Percentiles rank a stretch among this genome's conserved stretches.
These are phyloP conservation scores for Yamadazyma philogaea DNA, from an alignment of 805 yeast species.

Conservation along the genomic window DNA sequence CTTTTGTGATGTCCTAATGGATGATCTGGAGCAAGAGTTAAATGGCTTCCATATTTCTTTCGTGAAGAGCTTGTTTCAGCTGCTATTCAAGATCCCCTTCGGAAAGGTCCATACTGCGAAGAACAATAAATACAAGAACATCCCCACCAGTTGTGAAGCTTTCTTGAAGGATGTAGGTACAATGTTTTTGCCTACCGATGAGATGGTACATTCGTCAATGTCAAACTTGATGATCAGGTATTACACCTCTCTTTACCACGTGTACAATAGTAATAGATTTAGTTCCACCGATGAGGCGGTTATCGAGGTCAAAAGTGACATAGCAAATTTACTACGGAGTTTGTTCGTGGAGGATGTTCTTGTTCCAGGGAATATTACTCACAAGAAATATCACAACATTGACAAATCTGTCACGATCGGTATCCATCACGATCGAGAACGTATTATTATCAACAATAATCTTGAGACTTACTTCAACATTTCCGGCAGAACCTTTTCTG, in stretches of 20 bases:
- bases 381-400: slow-evolving; percentile 3
- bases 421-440: slow-evolving; percentile 11
- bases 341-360: background rate
- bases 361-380: slow-evolving; percentile 4
- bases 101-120: slow-evolving; percentile 5
- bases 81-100: slow-evolving; percentile 9
- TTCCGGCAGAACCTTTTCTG: slow-evolving; percentile 22
- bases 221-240: slow-evolving; percentile 26
- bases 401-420: slow-evolving; percentile 13
- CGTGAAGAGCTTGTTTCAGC: slow-evolving; percentile 25
- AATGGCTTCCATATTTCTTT: slow-evolving; percentile 24
- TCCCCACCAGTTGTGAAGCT: slow-evolving; percentile 25
- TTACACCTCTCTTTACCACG: slow-evolving; percentile 25
- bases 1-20: slow-evolving; percentile 35
- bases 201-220: slow-evolving; percentile 22
- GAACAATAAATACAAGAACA: slow-evolving; percentile 10
- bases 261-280: slow-evolving; percentile 16
- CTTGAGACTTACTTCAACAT: slow-evolving; percentile 15
- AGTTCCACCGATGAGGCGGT: slow-evolving; percentile 30
- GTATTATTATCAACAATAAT: slow-evolving; percentile 20
- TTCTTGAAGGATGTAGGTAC: slow-evolving; percentile 27
- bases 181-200: slow-evolving; percentile 35
- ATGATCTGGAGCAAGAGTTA: slow-evolving; percentile 23
- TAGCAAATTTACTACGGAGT: slow-evolving; percentile 22
- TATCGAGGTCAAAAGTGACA: slow-evolving; percentile 29